These are phyloP conservation scores for Solanum pennellii DNA, from an alignment of 257 asterid genomes.

Conservation along the genomic window DNA sequence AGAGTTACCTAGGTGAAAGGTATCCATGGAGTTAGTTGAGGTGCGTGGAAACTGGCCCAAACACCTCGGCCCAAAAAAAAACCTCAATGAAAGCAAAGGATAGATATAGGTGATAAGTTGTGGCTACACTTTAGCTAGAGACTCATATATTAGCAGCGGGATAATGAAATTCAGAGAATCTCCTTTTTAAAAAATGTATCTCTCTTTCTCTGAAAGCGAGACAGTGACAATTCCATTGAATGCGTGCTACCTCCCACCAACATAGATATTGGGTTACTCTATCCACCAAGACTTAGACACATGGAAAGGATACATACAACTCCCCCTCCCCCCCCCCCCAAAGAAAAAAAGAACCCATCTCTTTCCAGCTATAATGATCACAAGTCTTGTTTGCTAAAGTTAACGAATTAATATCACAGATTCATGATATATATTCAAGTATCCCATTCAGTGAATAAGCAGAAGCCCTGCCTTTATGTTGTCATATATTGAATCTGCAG, in stretches of 20 bases:
- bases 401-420: background rate
- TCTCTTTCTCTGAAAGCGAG: background rate
- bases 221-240: background rate
- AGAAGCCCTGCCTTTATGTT: conserved; percentile 31
- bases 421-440: background rate
- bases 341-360: background rate
- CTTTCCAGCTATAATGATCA: background rate
- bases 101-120: background rate
- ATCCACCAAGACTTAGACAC: background rate
- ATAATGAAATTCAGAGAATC: background rate
- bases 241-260: background rate
- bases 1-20: too few species aligned
- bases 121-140: background rate
- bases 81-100: background rate
- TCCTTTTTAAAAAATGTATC: background rate
- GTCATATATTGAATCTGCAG: conserved; percentile 44
- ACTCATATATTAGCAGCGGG: background rate
- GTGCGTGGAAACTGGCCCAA: too few species aligned
- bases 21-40: too few species aligned
- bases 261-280: background rate
- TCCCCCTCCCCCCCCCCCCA: background rate
- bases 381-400: background rate
- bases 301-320: background rate
- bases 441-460: background rate
- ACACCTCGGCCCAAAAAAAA: too few species aligned